These are phyloP conservation scores for Phytophthora hybrid DNA, from an alignment of 352 stramenopile species.

Conservation along the genomic window DNA sequence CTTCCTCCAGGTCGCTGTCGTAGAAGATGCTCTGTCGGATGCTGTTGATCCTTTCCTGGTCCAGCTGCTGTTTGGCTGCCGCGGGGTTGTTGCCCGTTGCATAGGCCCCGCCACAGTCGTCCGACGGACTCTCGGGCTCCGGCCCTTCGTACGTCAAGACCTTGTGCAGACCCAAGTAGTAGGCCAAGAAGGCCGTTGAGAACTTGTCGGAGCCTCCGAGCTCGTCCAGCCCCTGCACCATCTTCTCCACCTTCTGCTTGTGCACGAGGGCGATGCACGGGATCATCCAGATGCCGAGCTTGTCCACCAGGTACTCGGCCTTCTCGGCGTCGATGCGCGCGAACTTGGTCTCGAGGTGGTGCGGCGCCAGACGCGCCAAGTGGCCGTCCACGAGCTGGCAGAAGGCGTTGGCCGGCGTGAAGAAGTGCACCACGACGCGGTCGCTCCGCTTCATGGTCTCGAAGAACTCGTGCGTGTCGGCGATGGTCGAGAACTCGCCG, in stretches of 20 bases:
- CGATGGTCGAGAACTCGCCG: constrained; percentile 91
- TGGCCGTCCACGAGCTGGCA: constrained; percentile 96
- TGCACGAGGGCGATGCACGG: constrained; percentile 95
- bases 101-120: constrained; percentile 77
- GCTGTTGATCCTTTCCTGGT: constrained; percentile 67
- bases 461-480: constrained; percentile 96
- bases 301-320: constrained; percentile 96
- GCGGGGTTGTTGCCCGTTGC: constrained; percentile 45
- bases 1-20: constrained; percentile 84
- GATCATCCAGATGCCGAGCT: constrained; percentile 96
- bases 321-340: constrained; percentile 97
- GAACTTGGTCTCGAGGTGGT: constrained; percentile 96
- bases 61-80: constrained; percentile 42
- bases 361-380: constrained; percentile 88
- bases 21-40: constrained; percentile 90
- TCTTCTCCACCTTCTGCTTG: constrained; percentile 96
- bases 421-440: constrained; percentile 96
- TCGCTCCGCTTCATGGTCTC: constrained; percentile 93
- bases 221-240: constrained; percentile 96
- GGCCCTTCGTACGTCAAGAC: constrained; percentile 97
- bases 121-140: constrained; percentile 64
- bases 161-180: constrained; percentile 92
- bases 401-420: constrained; percentile 92
- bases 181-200: constrained; percentile 92
- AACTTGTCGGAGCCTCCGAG: constrained; percentile 95